Evolutionary conservation across 306 rosid genomes (phyloP), one percentile per base, ranked within the genome.

Genomic region (Aeschynomene evenia): DNA sequence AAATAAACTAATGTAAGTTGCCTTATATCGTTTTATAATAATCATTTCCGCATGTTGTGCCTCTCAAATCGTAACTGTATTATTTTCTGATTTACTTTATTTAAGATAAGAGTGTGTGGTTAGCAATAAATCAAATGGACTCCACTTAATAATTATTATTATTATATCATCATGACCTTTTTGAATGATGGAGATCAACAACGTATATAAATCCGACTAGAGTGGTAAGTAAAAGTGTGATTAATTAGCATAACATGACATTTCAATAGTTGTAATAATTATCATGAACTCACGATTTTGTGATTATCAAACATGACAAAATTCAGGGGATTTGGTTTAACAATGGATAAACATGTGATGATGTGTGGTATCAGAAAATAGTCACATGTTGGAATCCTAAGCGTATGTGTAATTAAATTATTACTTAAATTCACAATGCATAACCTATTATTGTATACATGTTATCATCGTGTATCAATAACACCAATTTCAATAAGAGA

Each of bases 41-140:
- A 52, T 4, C 33, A 22, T 22, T 10, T 23, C 16, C 58, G 16
- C 33, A 52, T 53, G 60, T 53, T 14, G 34, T 22, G 34, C 36
- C 36, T 53, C 34, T 53, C 6, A 23, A 53, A 52, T 10, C 33
- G 28, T 23, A 52, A 7, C 51, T 23, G 60, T 31, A 19, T 16
- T 13, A 7, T 34, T 71, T 71, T 59, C 39, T 45, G 28, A n/a
- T 37, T 33, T 61, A 36, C 7, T 37, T 23, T 31, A 33, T 4
- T 71, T 59, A 39, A 48, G 42, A 21, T 46, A 52, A 67, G 55
- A 11, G 36, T 22, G 33, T 22, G 33, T 31, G 61, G 9, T 23
- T 68, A 68, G 28, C 52, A 52, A 52, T 67, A 23, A 20, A 9
- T 36, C 60, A 61, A 70, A 50, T 34, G 28, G 29, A 7, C 16